Evolutionary conservation across 2,329 filamentous ascomycete species (phyloP).

Genomic region (Xylariales sp.): DNA sequence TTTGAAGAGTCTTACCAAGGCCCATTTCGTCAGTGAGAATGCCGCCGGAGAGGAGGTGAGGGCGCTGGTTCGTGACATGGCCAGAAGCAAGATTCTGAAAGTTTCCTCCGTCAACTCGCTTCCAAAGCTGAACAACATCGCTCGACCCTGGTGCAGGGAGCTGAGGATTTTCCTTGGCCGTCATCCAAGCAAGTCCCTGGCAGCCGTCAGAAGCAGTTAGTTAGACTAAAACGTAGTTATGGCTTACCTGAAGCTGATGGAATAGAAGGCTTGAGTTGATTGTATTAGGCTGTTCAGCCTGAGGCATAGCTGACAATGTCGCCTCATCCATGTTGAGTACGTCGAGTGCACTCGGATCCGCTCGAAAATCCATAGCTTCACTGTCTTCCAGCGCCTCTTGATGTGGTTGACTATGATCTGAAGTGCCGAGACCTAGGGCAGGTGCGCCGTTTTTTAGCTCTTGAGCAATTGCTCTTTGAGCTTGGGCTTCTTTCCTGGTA

Average conservation of each 20-base stretch:
- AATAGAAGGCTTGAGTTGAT: slow-evolving; percentile 77
- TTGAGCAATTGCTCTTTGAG: slow-evolving; percentile 58
- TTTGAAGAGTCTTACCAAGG: slow-evolving; percentile 86
- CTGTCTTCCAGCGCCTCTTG: slow-evolving; percentile 74
- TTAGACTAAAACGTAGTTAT: not conserved
- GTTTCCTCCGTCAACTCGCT: slow-evolving; percentile 57
- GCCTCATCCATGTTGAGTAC: slow-evolving; percentile 78
- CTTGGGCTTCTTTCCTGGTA: slow-evolving; percentile 65
- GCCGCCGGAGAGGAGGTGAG: slow-evolving; percentile 78
- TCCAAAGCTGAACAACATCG: slow-evolving; percentile 83
- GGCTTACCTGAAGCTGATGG: slow-evolving; percentile 75
- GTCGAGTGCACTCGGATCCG: slow-evolving; percentile 73
- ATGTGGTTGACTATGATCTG: slow-evolving; percentile 57
- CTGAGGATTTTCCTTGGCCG: slow-evolving; percentile 76
- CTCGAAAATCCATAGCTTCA: slow-evolving; percentile 74
- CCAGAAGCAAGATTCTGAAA: slow-evolving; percentile 79
- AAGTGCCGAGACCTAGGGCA: slow-evolving; percentile 51
- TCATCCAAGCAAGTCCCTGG: slow-evolving; percentile 84
- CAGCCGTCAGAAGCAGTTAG: slow-evolving; percentile 36
- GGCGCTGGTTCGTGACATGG: slow-evolving; percentile 68
- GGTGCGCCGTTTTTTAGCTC: slow-evolving; percentile 54
- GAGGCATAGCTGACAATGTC: slow-evolving; percentile 76
- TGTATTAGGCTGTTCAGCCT: slow-evolving; percentile 73
- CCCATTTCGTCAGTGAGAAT: slow-evolving; percentile 96
- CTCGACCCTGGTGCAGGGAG: slow-evolving; percentile 69